Conservation (phyloP, 345 rosid genomes). For the Euphorbia peplus region DNA sequence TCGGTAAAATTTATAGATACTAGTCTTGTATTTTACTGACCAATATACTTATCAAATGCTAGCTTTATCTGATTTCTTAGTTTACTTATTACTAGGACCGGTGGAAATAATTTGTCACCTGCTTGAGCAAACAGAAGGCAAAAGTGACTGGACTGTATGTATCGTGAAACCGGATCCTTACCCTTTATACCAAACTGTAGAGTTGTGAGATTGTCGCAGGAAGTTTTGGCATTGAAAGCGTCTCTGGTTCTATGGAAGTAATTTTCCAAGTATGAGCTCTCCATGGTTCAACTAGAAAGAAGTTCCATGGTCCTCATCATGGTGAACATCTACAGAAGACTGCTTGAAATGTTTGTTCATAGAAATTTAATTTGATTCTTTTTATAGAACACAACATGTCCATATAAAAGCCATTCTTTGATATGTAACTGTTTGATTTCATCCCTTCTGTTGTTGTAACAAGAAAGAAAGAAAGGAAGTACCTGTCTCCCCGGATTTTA, state of each 20-base stretch:
- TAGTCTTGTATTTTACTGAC: conserved; percentile 1
- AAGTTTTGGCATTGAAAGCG: conserved; percentile 17
- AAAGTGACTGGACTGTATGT: conserved; percentile 6
- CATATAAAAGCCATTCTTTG: neutral
- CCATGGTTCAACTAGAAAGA: conserved; percentile 6
- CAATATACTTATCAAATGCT: neutral
- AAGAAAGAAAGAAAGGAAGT: neutral
- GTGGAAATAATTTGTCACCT: conserved; percentile 45
- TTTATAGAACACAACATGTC: conserved; percentile 4
- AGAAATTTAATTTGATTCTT: conserved; percentile 25
- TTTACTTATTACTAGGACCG: conserved; percentile 31
- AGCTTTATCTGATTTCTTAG: conserved; percentile 19
- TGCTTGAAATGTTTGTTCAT: conserved; percentile 20
- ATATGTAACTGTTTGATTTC: neutral
- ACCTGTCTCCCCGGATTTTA: neutral
- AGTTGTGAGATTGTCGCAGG: conserved; percentile 14
- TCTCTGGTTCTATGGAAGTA: conserved; percentile 16
- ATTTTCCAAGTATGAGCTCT: conserved; percentile 12
- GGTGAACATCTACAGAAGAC: conserved; percentile 13
- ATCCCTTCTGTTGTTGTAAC: neutral
- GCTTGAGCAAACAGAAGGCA: conserved; percentile 22
- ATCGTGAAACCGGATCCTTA: conserved; percentile 3
- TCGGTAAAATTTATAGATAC: conserved; percentile 37
- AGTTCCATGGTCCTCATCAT: conserved; percentile 8
- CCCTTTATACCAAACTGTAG: neutral